Evolutionary conservation across 2,329 filamentous ascomycete genomes (phyloP), one percentile per base, ranked within the genome.

Genomic region (Pseudogymnoascus sp.): DNA sequence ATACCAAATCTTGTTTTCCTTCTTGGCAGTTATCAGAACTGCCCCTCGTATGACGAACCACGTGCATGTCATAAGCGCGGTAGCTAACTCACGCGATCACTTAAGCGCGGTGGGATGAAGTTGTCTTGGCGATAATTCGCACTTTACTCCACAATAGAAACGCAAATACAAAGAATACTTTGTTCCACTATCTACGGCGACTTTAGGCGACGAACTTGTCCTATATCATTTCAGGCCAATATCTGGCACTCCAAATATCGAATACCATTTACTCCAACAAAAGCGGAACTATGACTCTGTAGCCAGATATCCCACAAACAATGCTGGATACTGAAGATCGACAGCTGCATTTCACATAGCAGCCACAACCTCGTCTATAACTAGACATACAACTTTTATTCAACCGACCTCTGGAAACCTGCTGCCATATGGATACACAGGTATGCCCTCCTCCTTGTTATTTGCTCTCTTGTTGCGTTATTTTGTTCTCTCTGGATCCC

Each of bases 371-470:
- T 3, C 12, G 58, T 60, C 58, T 39, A 39, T 41, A 60, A 25
- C 22, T 41, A 38, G 58, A 55, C 58, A 38, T 25, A 60, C 58
- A 60, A 39, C 16, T 60, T 30, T 36, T 60, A 39, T 35, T 60
- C 58, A 38, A 39, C 58, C 35, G 58, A 60, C 58, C 23, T 39
- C 5, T n/a, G 1, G n/a, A 55, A 12, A 12, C 16, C 28, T 55
- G 49, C 28, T 55, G 49, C 49, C 58, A 60, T 60, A 60, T 60
- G 58, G 58, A 60, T 39, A 60, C 58, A 39, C 58, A 60, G 58
- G 58, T 60, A 60, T 38, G 8, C 14, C 3, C 12, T 30, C n/a
- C 11, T 39, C 35, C 9, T 41, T 8, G 58, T 30, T 19, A 19
- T 60, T 25, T 33, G 28, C 14, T 7, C n/a, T 35, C 49, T 19